A percentile compares a stretch with the other conserved stretches of the same genome.
Evolutionary conservation across 371 early-diverging fungal species (phyloP).

Genomic region (Coemansia sp.): DNA sequence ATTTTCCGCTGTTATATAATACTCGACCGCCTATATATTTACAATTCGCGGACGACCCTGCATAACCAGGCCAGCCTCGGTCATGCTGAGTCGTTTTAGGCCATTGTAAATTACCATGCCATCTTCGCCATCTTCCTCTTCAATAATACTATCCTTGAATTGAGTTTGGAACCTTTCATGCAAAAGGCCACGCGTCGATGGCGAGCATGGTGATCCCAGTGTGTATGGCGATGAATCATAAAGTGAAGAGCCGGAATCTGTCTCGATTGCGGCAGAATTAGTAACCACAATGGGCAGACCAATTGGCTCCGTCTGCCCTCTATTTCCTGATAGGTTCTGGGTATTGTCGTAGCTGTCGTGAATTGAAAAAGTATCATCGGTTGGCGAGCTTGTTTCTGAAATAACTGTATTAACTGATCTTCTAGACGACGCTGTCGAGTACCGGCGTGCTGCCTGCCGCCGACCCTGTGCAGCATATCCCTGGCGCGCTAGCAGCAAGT

Average conservation of each 20-base stretch:
- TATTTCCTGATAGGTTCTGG: neutral
- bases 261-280: neutral
- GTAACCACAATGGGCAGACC: neutral
- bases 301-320: neutral
- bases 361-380: neutral
- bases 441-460: constrained; percentile 13
- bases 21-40: constrained; percentile 7
- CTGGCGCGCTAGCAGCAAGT: constrained; percentile 30
- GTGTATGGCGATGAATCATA: neutral
- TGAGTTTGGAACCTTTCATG: constrained; percentile 20
- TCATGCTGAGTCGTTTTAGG: constrained; percentile 33
- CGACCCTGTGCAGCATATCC: constrained; percentile 37
- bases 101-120: constrained; percentile 40
- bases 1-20: neutral
- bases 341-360: neutral
- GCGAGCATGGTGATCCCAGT: constrained; percentile 15
- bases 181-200: constrained; percentile 7
- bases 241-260: neutral
- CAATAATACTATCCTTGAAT: constrained; percentile 11
- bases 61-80: constrained; percentile 14
- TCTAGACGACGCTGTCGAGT: neutral
- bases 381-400: constrained; percentile 2
- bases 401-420: neutral
- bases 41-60: constrained; percentile 37
- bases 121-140: constrained; percentile 36